phyloP scores from a whole-genome alignment of 306 rosid genomes.

The Pterocarpus macrocarpus region DNA sequence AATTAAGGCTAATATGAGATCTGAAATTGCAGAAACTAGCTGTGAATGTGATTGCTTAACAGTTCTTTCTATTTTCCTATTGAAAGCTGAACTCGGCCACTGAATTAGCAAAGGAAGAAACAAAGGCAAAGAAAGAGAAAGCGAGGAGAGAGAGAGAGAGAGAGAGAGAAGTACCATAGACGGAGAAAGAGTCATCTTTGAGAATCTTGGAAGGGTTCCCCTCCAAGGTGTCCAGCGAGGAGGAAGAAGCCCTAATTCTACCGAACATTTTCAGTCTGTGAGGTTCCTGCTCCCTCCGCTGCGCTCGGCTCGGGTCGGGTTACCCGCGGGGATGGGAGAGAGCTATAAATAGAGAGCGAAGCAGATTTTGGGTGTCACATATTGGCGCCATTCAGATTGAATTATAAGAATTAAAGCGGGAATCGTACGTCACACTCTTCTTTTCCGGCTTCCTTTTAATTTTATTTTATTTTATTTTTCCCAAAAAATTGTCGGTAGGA shows the following conservation, averaged over 20 bases:
- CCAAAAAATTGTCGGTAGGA: no score
- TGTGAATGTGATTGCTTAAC: background rate
- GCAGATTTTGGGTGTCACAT: background rate
- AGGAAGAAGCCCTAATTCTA: slow-evolving; percentile 69
- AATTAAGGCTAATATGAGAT: background rate
- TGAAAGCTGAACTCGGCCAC: background rate
- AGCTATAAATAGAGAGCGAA: background rate
- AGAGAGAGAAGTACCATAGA: slow-evolving; percentile 64
- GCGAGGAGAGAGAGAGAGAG: no score
- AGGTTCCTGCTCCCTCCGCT: background rate
- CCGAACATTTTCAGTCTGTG: slow-evolving; percentile 67
- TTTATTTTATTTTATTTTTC: background rate
- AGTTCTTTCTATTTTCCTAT: background rate
- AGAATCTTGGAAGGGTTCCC: slow-evolving; percentile 75
- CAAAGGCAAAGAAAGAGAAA: background rate
- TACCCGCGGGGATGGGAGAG: background rate
- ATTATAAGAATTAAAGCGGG: slow-evolving; percentile 56
- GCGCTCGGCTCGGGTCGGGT: slow-evolving; percentile 38
- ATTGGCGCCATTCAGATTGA: slow-evolving; percentile 45
- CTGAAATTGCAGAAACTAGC: slow-evolving; percentile 30
- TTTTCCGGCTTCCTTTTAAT: background rate
- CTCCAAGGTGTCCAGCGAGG: slow-evolving; percentile 74
- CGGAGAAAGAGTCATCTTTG: slow-evolving; percentile 79
- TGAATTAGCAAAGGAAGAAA: background rate
- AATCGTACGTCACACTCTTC: slow-evolving; percentile 51